A percentile compares a stretch with the other conserved stretches of the same genome.
Conservation (phyloP, 2,329 filamentous ascomycete species). For the Pyricularia sp. region DNA sequence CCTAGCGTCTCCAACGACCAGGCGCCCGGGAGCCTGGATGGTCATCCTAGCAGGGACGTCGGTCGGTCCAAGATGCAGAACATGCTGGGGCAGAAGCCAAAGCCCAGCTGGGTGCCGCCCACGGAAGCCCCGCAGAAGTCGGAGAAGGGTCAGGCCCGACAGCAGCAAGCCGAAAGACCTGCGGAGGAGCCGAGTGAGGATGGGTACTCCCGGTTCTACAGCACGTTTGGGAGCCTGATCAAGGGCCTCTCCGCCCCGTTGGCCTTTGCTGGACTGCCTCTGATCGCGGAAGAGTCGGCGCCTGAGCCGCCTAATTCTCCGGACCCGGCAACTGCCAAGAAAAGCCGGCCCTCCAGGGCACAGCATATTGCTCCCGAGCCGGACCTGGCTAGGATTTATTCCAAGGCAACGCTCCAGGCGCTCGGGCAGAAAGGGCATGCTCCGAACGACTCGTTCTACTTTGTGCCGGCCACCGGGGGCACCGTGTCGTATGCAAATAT, state of each 20-base stretch:
- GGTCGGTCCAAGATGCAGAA: conserved; percentile 40
- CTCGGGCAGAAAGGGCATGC: conserved; percentile 56
- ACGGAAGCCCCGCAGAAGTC: conserved; percentile 12
- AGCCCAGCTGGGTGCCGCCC: conserved; percentile 37
- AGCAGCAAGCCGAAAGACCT: neutral
- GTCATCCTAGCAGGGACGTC: conserved; percentile 32
- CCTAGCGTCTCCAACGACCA: conserved; percentile 65
- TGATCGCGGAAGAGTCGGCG: conserved; percentile 41
- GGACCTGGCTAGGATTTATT: conserved; percentile 74
- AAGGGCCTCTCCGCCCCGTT: conserved; percentile 80
- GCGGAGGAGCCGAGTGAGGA: conserved; percentile 43
- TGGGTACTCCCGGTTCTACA: conserved; percentile 84
- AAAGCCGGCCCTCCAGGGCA: conserved; percentile 16
- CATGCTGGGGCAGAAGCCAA: conserved; percentile 39
- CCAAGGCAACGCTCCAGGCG: conserved; percentile 69
- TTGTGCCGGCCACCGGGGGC: conserved; percentile 82
- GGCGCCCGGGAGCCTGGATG: conserved; percentile 55
- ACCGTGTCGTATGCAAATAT: conserved; percentile 92
- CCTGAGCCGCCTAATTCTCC: conserved; percentile 21
- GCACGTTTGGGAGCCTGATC: conserved; percentile 76
- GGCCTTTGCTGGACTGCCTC: conserved; percentile 81
- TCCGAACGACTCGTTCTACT: conserved; percentile 72
- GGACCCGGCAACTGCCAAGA: conserved; percentile 23
- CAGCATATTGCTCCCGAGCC: conserved; percentile 38
- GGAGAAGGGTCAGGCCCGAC: conserved; percentile 4